phyloP scores from a whole-genome alignment of 805 yeast genomes.

The Barnettozyma pratensis region DNA sequence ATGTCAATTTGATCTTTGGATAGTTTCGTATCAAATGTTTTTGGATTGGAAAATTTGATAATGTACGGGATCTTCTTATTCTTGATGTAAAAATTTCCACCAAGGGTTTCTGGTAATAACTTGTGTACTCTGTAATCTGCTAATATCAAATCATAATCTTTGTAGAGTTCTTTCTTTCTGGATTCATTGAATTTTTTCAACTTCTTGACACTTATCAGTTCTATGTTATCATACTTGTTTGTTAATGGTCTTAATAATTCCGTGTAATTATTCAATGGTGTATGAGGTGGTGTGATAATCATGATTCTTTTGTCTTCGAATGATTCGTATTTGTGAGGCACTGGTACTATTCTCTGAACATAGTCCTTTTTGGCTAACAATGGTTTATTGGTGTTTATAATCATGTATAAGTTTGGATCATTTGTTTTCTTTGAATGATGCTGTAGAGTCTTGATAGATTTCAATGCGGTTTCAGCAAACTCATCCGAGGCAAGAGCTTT shows the following conservation, averaged over 20 bases:
- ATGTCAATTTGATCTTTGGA: conserved; percentile 41
- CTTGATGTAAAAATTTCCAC: conserved; percentile 55
- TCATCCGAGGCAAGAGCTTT: background rate
- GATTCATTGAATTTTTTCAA: conserved; percentile 50
- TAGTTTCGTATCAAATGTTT: conserved; percentile 2
- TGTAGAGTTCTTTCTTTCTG: conserved; percentile 42
- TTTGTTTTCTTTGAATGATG: background rate
- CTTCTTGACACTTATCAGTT: conserved; percentile 38
- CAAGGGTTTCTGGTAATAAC: conserved; percentile 52
- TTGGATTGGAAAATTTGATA: conserved; percentile 25
- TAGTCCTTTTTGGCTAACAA: conserved; percentile 41
- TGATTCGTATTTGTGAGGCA: conserved; percentile 19
- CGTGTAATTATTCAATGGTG: conserved; percentile 21
- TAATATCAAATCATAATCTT: conserved; percentile 61
- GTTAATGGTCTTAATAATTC: conserved; percentile 10
- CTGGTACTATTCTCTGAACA: conserved; percentile 55
- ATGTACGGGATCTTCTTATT: conserved; percentile 65
- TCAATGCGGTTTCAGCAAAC: background rate
- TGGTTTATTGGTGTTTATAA: conserved; percentile 44
- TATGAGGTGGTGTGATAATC: conserved; percentile 61
- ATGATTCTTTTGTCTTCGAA: conserved; percentile 31
- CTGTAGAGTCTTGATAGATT: conserved; percentile 7
- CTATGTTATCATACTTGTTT: conserved; percentile 14
- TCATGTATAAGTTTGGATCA: conserved; percentile 23
- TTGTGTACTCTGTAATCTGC: conserved; percentile 67